Evolutionary conservation across 23 red algal genomes (phyloP).

Genomic region (Gracilaria vermiculophylla): DNA sequence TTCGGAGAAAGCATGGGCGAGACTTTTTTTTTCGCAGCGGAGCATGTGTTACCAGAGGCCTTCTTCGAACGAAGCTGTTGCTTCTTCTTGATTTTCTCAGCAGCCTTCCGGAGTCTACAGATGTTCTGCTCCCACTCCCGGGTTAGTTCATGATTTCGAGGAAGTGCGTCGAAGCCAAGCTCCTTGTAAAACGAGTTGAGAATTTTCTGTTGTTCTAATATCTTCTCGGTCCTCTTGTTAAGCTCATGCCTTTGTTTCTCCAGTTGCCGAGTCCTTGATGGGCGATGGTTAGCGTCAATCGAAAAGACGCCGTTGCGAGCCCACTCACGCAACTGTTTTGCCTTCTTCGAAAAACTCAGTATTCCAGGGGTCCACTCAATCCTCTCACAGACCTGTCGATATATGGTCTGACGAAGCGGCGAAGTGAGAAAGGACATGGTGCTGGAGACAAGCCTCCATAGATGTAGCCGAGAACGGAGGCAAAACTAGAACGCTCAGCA

Average conservation of each 20-base stretch:
- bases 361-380: not conserved
- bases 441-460: too few species aligned
- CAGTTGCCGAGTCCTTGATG: not conserved
- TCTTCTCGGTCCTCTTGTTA: constrained; percentile 6
- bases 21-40: not conserved
- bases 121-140: constrained; percentile 20
- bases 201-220: not conserved
- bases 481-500: not conserved
- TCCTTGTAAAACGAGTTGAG: constrained; percentile 17
- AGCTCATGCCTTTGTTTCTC: not conserved
- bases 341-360: constrained; percentile 7
- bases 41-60: not conserved
- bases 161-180: constrained; percentile 15
- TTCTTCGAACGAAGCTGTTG: constrained; percentile 34
- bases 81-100: constrained; percentile 31
- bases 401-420: not conserved
- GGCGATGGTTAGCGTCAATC: not conserved
- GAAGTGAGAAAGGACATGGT: not conserved
- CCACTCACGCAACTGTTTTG: constrained; percentile 28
- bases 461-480: too few species aligned
- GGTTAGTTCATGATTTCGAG: constrained; percentile 17
- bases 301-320: constrained; percentile 8
- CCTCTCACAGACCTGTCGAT: not conserved
- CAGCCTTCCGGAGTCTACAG: not conserved
- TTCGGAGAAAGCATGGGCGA: not conserved